These are phyloP conservation scores for Prunus padus DNA, from an alignment of 306 rosid species.

Conservation along the genomic window DNA sequence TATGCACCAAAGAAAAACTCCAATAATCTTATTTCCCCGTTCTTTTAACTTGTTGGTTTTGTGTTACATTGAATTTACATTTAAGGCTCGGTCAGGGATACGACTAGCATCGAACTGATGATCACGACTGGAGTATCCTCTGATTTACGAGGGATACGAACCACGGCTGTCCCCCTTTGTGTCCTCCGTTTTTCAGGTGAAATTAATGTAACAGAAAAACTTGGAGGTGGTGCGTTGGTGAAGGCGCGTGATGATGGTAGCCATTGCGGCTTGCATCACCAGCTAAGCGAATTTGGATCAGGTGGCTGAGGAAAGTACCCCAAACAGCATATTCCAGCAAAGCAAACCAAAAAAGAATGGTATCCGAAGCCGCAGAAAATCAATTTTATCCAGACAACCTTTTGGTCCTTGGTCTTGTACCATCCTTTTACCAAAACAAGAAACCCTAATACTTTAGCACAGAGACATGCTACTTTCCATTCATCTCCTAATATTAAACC, in stretches of 20 bases:
- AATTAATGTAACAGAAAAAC: no score
- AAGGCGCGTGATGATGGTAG: neutral
- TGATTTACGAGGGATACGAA: neutral
- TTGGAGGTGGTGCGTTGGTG: neutral
- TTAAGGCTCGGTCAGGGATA: neutral
- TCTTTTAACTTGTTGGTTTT: neutral
- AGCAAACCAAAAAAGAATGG: neutral
- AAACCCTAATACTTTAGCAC: neutral
- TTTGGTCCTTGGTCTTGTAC: slow-evolving; percentile 10
- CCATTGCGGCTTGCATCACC: neutral
- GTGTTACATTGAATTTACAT: neutral
- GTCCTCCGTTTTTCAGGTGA: no score
- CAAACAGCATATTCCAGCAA: slow-evolving; percentile 4
- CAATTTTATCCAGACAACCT: neutral
- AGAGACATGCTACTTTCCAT: neutral
- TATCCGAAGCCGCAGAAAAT: neutral
- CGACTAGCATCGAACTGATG: neutral
- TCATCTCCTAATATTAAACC: no score
- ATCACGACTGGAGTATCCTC: no score
- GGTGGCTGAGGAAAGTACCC: neutral
- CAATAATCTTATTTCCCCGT: neutral
- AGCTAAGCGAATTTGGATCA: neutral
- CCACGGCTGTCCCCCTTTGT: neutral
- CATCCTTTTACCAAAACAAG: neutral
- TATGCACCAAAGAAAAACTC: neutral